A percentile compares a stretch with the other conserved stretches of the same genome.
These are phyloP conservation scores for Metarhizium robertsii DNA, from an alignment of 2,329 filamentous ascomycete genomes.

Conservation along the genomic window DNA sequence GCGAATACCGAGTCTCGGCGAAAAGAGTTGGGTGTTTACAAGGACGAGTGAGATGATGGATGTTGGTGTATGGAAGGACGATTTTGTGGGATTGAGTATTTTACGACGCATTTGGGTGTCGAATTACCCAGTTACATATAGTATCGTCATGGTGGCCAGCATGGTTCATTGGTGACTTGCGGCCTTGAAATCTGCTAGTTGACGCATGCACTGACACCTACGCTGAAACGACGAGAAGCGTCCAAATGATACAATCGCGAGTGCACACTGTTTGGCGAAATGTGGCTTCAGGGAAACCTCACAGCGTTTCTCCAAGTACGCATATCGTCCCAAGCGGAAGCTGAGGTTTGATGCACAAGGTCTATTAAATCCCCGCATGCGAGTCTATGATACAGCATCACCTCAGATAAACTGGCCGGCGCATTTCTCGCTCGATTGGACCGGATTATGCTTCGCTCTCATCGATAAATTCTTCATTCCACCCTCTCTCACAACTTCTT, in stretches of 20 bases:
- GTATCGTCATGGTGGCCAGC: neutral
- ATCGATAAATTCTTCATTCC: slow-evolving; percentile 3
- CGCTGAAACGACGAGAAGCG: no score
- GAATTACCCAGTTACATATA: neutral
- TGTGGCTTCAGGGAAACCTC: neutral
- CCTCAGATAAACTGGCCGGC: slow-evolving; percentile 13
- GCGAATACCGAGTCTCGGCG: neutral
- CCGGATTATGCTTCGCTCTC: slow-evolving; percentile 14
- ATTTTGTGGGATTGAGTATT: neutral
- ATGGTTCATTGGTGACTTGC: no score
- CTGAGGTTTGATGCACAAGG: slow-evolving; percentile 13
- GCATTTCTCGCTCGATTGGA: slow-evolving; percentile 13
- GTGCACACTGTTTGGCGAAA: neutral
- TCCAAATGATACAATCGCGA: no score
- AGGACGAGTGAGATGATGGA: neutral
- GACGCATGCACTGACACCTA: no score
- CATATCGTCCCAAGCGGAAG: neutral
- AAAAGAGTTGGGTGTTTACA: neutral
- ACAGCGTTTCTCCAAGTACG: neutral
- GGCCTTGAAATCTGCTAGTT: no score
- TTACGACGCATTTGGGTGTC: neutral
- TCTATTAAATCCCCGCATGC: slow-evolving; percentile 24
- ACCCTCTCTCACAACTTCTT: slow-evolving; percentile 13
- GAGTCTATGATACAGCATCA: slow-evolving; percentile 35
- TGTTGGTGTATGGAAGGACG: neutral